These are phyloP conservation scores for Scutellaria minor DNA, from an alignment of 257 asterid species.

Conservation along the genomic window DNA sequence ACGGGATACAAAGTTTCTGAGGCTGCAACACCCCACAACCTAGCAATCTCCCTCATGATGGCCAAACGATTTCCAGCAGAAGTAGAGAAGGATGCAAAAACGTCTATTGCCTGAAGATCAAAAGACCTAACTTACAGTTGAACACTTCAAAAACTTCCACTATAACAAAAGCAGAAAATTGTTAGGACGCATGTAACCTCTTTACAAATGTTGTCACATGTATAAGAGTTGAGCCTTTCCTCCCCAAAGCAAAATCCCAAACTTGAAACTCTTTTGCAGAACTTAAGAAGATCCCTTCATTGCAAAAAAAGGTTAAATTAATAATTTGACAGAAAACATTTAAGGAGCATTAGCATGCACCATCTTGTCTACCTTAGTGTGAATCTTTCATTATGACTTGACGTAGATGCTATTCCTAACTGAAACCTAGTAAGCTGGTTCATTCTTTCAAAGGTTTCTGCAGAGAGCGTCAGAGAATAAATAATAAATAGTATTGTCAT, in stretches of 20 bases:
- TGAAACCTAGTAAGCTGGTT: slow-evolving; percentile 57
- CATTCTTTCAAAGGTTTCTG: slow-evolving; percentile 74
- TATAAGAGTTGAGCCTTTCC: slow-evolving; percentile 52
- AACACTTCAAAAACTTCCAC: slow-evolving; percentile 25
- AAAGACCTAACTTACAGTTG: slow-evolving; percentile 26
- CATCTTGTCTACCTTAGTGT: slow-evolving; percentile 61
- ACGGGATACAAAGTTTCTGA: slow-evolving; percentile 69
- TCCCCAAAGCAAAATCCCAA: slow-evolving; percentile 45
- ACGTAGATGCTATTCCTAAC: slow-evolving; percentile 48
- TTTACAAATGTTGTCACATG: slow-evolving; percentile 58
- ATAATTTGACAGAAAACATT: slow-evolving; percentile 27
- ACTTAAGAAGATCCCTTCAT: slow-evolving; percentile 86
- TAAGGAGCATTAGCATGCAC: neutral
- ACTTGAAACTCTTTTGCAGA: slow-evolving; percentile 79
- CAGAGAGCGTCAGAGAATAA: slow-evolving; percentile 32
- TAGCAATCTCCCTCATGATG: slow-evolving; percentile 74
- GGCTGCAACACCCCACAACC: slow-evolving; percentile 58
- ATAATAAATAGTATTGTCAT: slow-evolving; percentile 5
- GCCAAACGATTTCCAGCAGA: slow-evolving; percentile 66
- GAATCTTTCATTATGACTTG: slow-evolving; percentile 67
- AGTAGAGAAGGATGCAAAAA: slow-evolving; percentile 83
- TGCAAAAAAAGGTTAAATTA: slow-evolving; percentile 32
- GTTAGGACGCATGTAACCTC: slow-evolving; percentile 59
- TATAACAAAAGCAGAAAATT: slow-evolving; percentile 8
- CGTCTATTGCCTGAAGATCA: slow-evolving; percentile 76